Conservation (phyloP, 1,284 basidiomycete species). For the Trichosporon sp. region DNA sequence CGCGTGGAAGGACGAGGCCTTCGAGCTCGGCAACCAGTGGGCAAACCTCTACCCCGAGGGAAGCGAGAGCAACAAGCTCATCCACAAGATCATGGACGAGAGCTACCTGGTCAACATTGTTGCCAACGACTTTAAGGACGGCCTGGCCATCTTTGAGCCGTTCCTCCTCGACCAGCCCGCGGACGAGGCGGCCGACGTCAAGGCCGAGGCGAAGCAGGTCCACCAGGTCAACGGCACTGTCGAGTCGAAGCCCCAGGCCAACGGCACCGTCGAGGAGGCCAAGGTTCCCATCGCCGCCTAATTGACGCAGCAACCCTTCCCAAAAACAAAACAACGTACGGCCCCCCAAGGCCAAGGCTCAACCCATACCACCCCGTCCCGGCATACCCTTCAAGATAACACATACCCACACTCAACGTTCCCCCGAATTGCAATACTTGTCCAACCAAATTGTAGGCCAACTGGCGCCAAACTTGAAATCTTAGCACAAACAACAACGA, state of each 20-base stretch:
- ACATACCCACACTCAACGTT: constrained; percentile 2
- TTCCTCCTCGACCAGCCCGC: constrained; percentile 55
- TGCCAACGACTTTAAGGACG: constrained; percentile 89
- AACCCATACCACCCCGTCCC: constrained; percentile 1
- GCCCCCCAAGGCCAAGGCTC: constrained; percentile 5
- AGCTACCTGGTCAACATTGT: constrained; percentile 93
- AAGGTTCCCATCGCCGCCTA: no score
- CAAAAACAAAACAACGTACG: not conserved
- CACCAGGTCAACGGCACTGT: no score
- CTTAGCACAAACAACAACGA: not conserved
- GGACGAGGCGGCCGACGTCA: not conserved
- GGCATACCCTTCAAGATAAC: constrained; percentile 2
- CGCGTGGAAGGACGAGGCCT: constrained; percentile 75
- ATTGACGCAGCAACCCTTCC: no score
- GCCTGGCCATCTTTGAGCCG: constrained; percentile 76
- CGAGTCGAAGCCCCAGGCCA: no score
- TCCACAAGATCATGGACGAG: constrained; percentile 71
- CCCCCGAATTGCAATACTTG: constrained; percentile 3
- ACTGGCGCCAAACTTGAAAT: not conserved
- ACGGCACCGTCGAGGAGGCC: no score
- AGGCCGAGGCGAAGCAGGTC: not conserved
- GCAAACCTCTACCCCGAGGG: constrained; percentile 76
- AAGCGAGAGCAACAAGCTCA: constrained; percentile 68
- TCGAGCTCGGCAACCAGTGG: constrained; percentile 92
- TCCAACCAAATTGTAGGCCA: constrained; percentile 1